These are phyloP conservation scores for Phytophthora brassicae DNA, from an alignment of 352 stramenopile species.

Conservation along the genomic window DNA sequence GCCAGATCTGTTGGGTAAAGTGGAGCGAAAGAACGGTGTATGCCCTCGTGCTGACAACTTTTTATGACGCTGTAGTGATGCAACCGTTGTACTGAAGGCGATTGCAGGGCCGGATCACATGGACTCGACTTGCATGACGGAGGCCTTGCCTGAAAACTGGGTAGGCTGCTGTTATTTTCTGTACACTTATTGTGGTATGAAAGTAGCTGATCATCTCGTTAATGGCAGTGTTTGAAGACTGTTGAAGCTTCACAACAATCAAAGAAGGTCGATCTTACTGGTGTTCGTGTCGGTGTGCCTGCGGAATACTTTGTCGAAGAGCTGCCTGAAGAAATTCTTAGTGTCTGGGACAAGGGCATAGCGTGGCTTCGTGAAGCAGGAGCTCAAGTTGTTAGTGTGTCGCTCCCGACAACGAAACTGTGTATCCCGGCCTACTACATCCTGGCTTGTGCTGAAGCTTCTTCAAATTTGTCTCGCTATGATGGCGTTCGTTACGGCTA, in stretches of 20 bases:
- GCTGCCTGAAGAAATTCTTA: constrained; percentile 79
- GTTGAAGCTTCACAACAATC: constrained; percentile 29
- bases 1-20: constrained; percentile 76
- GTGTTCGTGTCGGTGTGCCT: constrained; percentile 91
- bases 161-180: constrained; percentile 29
- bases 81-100: constrained; percentile 70
- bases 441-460: constrained; percentile 97
- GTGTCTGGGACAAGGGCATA: constrained; percentile 83
- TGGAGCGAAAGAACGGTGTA: background rate
- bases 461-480: constrained; percentile 97
- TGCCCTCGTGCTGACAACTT: background rate
- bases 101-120: constrained; percentile 79
- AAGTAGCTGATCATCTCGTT: too few relatives aligned
- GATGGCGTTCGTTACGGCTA: constrained; percentile 94
- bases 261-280: constrained; percentile 49
- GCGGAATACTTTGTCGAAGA: constrained; percentile 95
- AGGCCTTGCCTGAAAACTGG: constrained; percentile 49
- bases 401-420: constrained; percentile 77
- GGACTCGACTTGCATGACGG: constrained; percentile 83
- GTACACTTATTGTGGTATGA: too few relatives aligned
- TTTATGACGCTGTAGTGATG: constrained; percentile 51
- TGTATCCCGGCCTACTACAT: constrained; percentile 98
- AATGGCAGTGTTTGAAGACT: constrained; percentile 39
- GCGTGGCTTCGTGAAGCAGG: constrained; percentile 67
- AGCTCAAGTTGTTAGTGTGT: constrained; percentile 75